Base-by-base conservation (phyloP, 441 rosid species). In the Croton laevigatus region DNA sequence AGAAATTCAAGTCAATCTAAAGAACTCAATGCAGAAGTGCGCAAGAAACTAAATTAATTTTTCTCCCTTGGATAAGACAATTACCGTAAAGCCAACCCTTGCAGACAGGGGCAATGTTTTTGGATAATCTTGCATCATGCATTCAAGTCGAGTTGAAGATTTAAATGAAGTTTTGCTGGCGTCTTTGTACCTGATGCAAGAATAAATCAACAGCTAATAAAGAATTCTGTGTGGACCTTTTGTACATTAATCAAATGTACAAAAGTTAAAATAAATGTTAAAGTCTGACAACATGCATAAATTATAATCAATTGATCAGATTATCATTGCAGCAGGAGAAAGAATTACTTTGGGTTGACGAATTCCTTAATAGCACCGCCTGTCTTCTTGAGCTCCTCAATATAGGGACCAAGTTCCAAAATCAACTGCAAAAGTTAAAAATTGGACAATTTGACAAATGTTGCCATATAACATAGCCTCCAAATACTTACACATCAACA, bases 91-190 rank as follows among this genome's bases (percentile, higher is more conserved):
- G 73, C 99, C 99, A 80, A 94, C 98, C 65, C 88, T 74, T 75
- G 97, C 92, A 17, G 97, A 75, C 48, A 97, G 88, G 58, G 98
- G 90, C 81, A 95, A 74, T 48, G 99, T 95, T 79, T 92, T 91
- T 57, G 99, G 99, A 82, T 92, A 95, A 81, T 95, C 98, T 84
- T 92, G 99, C 99, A 95, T 95, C 99, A 91, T 91, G 69, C 99
- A 95, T 79, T 95, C 98, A 34, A 95, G 86, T 59, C 98, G 85
- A 78, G 99, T 91, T 68, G 99, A 92, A 74, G 99, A 95, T 79
- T 88, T 92, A 61, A 95, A 92, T 70, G 90, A 80, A 71, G 98
- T 86, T 85, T 91, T 94, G 78, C 81, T 91, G 40, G 91, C 86
- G 87, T 92, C 98, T 83, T 90, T 91, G 74, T 94, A 91, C 75